Conservation (phyloP, 768 basidiomycete species). For the Artomyces pyxidatus region DNA sequence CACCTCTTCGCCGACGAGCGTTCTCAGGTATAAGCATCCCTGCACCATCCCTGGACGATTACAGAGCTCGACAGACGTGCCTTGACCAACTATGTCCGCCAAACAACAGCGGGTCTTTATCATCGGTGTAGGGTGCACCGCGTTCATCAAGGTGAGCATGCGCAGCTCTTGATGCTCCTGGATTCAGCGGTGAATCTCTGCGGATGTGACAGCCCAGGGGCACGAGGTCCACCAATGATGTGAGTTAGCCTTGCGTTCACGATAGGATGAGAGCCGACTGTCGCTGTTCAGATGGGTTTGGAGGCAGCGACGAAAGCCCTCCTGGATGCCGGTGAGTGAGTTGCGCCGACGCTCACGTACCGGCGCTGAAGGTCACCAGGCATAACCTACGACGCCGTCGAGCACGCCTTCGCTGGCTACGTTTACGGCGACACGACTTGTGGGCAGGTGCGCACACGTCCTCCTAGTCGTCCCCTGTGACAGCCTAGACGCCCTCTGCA, state of each 20-base stretch:
- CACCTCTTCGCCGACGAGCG: no score
- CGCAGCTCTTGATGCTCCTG: background rate
- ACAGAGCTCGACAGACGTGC: no score
- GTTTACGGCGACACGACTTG: conserved; percentile 75
- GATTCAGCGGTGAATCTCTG: background rate
- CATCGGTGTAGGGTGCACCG: conserved; percentile 67
- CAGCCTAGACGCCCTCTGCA: conserved; percentile 20
- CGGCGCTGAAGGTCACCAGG: conserved; percentile 31
- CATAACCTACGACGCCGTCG: conserved; percentile 71
- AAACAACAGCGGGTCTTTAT: conserved; percentile 34
- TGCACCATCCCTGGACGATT: no score
- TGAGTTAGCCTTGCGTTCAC: conserved; percentile 23
- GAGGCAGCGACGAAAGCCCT: conserved; percentile 85
- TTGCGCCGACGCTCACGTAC: background rate
- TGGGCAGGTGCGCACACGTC: conserved; percentile 44
- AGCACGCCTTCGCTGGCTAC: conserved; percentile 71
- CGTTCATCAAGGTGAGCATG: conserved; percentile 71
- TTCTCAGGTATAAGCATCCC: no score
- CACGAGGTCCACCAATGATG: conserved; percentile 62
- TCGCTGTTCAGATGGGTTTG: conserved; percentile 58
- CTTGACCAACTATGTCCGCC: no score
- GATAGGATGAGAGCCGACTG: background rate
- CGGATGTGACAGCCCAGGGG: conserved; percentile 49
- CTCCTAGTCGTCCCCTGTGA: background rate
- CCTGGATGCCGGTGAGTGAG: conserved; percentile 69